Conservation (phyloP, 768 basidiomycete genomes). For the Kwoniella bestiolae region DNA sequence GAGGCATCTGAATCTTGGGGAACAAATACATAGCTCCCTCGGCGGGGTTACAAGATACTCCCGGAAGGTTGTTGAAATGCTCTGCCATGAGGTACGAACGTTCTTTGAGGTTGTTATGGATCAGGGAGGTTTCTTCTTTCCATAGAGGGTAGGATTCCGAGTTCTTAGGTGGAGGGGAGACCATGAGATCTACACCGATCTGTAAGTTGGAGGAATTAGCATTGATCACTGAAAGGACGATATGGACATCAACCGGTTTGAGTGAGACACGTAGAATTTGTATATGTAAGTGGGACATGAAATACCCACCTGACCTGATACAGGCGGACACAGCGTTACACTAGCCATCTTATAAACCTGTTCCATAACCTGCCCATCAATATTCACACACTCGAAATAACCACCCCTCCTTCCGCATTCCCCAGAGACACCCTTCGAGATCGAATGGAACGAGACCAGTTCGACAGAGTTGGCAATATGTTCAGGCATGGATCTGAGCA, state of each 20-base stretch:
- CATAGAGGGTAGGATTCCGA: slow-evolving; percentile 76
- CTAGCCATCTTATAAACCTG: slow-evolving; percentile 96
- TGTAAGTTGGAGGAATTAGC: slow-evolving; percentile 58
- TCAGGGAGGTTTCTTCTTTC: slow-evolving; percentile 80
- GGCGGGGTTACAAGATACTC: slow-evolving; percentile 71
- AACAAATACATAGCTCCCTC: slow-evolving; percentile 92
- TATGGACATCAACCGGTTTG: neutral
- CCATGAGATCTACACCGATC: slow-evolving; percentile 90
- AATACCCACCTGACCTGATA: slow-evolving; percentile 65
- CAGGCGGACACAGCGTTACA: slow-evolving; percentile 84
- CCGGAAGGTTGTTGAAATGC: slow-evolving; percentile 78
- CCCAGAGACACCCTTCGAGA: slow-evolving; percentile 92
- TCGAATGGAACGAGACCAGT: slow-evolving; percentile 94
- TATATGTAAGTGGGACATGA: neutral
- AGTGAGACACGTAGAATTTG: neutral
- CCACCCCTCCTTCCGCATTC: slow-evolving; percentile 98
- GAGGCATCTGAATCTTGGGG: slow-evolving; percentile 76
- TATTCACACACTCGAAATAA: slow-evolving; percentile 90
- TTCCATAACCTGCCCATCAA: slow-evolving; percentile 74
- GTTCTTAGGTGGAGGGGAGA: slow-evolving; percentile 81
- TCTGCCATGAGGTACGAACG: slow-evolving; percentile 65
- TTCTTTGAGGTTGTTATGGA: slow-evolving; percentile 65
- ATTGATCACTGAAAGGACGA: too few relatives aligned
- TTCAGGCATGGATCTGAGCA: slow-evolving; percentile 70
- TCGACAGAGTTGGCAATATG: slow-evolving; percentile 64